A percentile compares a stretch with the other conserved stretches of the same genome.
These are phyloP conservation scores for Ogataea dorogensis DNA, from an alignment of 805 yeast genomes.

Conservation along the genomic window DNA sequence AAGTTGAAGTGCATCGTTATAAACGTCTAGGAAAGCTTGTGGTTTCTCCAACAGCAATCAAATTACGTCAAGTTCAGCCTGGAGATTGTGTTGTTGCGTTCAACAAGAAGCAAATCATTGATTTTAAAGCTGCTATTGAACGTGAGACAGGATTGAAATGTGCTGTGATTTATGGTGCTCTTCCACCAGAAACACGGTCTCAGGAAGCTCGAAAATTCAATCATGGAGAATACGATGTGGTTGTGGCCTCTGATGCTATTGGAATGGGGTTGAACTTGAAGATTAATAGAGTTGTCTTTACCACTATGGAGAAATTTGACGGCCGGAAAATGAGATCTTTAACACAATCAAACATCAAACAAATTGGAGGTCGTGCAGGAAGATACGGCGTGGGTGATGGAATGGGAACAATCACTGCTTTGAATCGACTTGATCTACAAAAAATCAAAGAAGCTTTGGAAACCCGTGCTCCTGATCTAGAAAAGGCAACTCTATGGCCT, in stretches of 20 bases:
- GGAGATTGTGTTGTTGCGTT: constrained; percentile 94
- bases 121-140: constrained; percentile 69
- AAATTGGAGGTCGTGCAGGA: constrained; percentile 97
- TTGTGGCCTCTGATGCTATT: constrained; percentile 94
- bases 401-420: constrained; percentile 56
- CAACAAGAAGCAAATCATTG: constrained; percentile 69
- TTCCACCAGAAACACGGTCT: constrained; percentile 93
- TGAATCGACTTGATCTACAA: constrained; percentile 42
- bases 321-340: constrained; percentile 52
- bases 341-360: constrained; percentile 71
- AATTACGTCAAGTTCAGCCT: constrained; percentile 41
- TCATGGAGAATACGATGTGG: constrained; percentile 70
- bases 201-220: constrained; percentile 82
- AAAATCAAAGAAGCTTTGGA: constrained; percentile 48
- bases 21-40: constrained; percentile 70
- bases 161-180: constrained; percentile 90
- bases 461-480: constrained; percentile 49
- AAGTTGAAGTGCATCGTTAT: constrained; percentile 65
- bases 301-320: constrained; percentile 64
- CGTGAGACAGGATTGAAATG: constrained; percentile 59
- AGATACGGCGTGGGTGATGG: constrained; percentile 47
- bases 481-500: constrained; percentile 77
- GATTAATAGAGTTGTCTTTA: constrained; percentile 77
- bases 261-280: constrained; percentile 96
- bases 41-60: constrained; percentile 45